Percentiles rank a stretch among this genome's conserved stretches.
Conservation (phyloP, 768 basidiomycete genomes). For the Candolleomyces aberdarensis region DNA sequence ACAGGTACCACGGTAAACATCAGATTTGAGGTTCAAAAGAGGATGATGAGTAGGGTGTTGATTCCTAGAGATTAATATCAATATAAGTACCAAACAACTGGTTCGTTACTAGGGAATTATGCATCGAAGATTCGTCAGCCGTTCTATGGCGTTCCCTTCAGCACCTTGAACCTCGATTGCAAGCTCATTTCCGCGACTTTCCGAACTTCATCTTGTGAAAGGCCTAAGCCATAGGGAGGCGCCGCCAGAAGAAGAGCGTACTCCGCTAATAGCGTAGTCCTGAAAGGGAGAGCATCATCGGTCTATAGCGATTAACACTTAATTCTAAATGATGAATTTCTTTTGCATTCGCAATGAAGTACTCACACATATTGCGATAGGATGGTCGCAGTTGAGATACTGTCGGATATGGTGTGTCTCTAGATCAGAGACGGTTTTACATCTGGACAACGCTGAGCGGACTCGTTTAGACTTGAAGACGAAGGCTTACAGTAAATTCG, state of each 20-base stretch:
- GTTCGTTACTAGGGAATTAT: no score
- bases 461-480: neutral
- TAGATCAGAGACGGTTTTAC: conserved; percentile 63
- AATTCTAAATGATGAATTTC: neutral
- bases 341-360: neutral
- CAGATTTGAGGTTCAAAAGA: no score
- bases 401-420: conserved; percentile 72
- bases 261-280: conserved; percentile 69
- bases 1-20: no score
- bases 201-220: conserved; percentile 54
- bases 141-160: neutral
- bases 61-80: no score
- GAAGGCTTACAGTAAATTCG: conserved; percentile 65
- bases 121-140: no score
- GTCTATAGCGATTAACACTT: conserved; percentile 45
- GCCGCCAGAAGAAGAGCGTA: conserved; percentile 76
- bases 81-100: no score
- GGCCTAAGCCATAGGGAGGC: conserved; percentile 69
- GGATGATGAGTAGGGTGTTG: no score
- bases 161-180: conserved; percentile 31
- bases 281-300: conserved; percentile 78
- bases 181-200: conserved; percentile 62
- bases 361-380: conserved; percentile 75
- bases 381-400: conserved; percentile 62
- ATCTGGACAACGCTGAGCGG: conserved; percentile 32